Evolutionary conservation across 129 eudicot genomes (phyloP), one percentile per base, ranked within the genome.

Genomic region (Calendula officinalis): DNA sequence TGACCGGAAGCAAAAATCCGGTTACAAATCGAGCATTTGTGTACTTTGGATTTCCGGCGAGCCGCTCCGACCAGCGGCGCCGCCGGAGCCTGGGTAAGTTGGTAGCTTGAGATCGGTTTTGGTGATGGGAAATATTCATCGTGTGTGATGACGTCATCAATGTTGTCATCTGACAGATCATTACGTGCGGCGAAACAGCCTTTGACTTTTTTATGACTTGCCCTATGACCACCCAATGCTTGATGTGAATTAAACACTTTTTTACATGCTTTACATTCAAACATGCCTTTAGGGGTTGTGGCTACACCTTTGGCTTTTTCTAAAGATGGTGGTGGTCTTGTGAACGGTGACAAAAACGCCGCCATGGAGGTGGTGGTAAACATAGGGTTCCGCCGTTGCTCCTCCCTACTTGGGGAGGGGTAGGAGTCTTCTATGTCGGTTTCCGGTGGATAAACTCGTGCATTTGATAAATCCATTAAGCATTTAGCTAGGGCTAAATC

Each of bases 211-310:
- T 89, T 89, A 73, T 91, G 98, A 68, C 98, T 91, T 13, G 98
- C 96, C 33, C 96, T 75, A 35, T 91, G 98, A 5, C 96, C 96
- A 0, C 98, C 98, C 9, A 91, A 73, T 17, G 98, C 96, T 77
- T 88, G 98, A 73, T 91, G 98, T 9, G 98, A 91, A 66, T 70
- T 88, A 40, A 87, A 91, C 3, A 85, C 96, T 61, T 87, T 91
- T 66, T 91, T 91, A 70, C 98, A 91, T 17, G 96, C 95, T 75
- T 91, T 91, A 65, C 96, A 91, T 66, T 88, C 98, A 47, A 91
- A 91, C 85, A 83, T 43, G 4, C 91, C 95, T 66, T 79, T 84
- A n/a, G 73, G 75, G 8, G 79, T 45, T 8, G 73, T 73, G n/a
- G 84, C 69, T 4, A 73, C 70, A 3, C 83, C 83, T 66, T 85